Percentiles rank a stretch among this genome's conserved stretches.
Evolutionary conservation across 129 eudicot genomes (phyloP).

Genomic region (Erigeron canadensis): DNA sequence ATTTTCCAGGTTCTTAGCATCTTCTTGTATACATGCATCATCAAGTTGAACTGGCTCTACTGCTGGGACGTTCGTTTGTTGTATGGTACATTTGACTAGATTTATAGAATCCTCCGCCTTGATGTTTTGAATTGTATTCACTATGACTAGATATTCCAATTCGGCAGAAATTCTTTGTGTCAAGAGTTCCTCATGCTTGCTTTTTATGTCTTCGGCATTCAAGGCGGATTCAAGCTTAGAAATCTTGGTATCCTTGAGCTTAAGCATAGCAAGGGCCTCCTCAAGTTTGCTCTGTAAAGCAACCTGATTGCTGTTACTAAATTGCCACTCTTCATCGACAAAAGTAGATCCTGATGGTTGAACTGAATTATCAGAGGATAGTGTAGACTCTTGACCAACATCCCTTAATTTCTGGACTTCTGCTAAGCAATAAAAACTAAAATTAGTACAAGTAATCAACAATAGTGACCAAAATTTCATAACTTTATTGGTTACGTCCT

Average conservation of each 20-base stretch:
- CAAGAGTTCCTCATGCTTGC: slow-evolving; percentile 55
- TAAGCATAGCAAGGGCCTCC: slow-evolving; percentile 26
- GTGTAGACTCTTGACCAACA: slow-evolving; percentile 46
- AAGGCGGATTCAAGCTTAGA: slow-evolving; percentile 42
- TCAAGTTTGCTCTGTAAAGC: slow-evolving; percentile 27
- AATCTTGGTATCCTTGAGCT: slow-evolving; percentile 48
- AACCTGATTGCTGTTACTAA: slow-evolving; percentile 2
- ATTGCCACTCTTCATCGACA: slow-evolving; percentile 9
- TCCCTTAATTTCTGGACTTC: slow-evolving; percentile 68
- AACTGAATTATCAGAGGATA: slow-evolving; percentile 33
- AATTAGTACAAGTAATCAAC: background rate
- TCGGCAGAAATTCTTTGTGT: slow-evolving; percentile 69
- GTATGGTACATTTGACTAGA: slow-evolving; percentile 28
- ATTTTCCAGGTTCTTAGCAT: slow-evolving; percentile 49
- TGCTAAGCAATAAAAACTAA: slow-evolving; percentile 35
- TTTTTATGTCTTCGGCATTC: slow-evolving; percentile 30
- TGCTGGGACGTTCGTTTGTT: slow-evolving; percentile 32
- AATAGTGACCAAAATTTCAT: background rate
- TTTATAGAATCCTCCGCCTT: slow-evolving; percentile 29
- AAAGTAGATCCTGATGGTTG: slow-evolving; percentile 4
- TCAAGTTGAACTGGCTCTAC: slow-evolving; percentile 30
- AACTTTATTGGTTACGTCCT: too few species aligned
- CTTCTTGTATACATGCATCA: slow-evolving; percentile 26
- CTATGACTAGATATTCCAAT: slow-evolving; percentile 53
- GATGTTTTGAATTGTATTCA: slow-evolving; percentile 34